phyloP scores from a whole-genome alignment of 306 rosid genomes.

The Abrus pulchellus region DNA sequence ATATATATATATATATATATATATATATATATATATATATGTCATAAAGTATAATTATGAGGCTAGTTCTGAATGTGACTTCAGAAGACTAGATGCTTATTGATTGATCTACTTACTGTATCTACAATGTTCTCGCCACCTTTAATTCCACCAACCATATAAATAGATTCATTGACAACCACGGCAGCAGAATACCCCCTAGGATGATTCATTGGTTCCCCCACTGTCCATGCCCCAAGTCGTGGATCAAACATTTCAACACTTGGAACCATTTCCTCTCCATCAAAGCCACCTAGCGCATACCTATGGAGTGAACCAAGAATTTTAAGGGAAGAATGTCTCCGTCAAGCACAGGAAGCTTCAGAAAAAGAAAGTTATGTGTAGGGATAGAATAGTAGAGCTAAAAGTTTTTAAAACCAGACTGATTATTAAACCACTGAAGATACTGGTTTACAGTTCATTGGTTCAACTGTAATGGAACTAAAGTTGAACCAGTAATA shows the following conservation, averaged over 20 bases:
- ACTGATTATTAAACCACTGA: too few species aligned
- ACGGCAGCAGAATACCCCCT: slow-evolving; percentile 83
- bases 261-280: slow-evolving; percentile 66
- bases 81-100: background rate
- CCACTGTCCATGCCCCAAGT: slow-evolving; percentile 69
- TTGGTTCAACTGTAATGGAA: too few species aligned
- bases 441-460: too few species aligned
- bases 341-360: background rate
- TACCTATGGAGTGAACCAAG: slow-evolving; percentile 56
- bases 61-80: slow-evolving; percentile 10
- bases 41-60: slow-evolving; percentile 6
- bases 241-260: slow-evolving; percentile 87
- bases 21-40: background rate
- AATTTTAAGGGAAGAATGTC: slow-evolving; percentile 1
- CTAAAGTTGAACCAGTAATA: too few species aligned
- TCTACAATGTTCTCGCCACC: slow-evolving; percentile 52
- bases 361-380: background rate
- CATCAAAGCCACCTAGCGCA: slow-evolving; percentile 81
- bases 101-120: slow-evolving; percentile 55
- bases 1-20: background rate
- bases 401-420: too few species aligned
- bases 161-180: slow-evolving; percentile 67
- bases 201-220: slow-evolving; percentile 66
- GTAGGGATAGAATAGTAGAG: slow-evolving; percentile 1
- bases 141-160: slow-evolving; percentile 72